phyloP scores from a whole-genome alignment of 768 basidiomycete species.

The Ramaria rubella region DNA sequence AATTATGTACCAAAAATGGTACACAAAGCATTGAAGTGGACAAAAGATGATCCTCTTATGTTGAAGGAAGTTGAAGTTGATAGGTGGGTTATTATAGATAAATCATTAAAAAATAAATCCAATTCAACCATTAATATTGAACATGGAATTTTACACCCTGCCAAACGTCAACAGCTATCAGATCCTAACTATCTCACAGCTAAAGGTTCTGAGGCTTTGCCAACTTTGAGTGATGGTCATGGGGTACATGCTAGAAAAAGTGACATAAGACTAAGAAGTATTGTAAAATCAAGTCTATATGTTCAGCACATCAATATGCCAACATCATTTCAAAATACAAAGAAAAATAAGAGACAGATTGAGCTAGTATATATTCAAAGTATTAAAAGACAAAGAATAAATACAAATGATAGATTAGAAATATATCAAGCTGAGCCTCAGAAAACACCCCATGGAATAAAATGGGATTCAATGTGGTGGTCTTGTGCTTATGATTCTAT shows the following conservation, averaged over 20 bases:
- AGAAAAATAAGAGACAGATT: background rate
- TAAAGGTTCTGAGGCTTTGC: background rate
- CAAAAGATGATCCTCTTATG: slow-evolving; percentile 14
- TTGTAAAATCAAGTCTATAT: no score
- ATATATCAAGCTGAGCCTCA: background rate
- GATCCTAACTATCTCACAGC: background rate
- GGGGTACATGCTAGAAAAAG: background rate
- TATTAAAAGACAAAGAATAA: background rate
- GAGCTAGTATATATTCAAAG: background rate
- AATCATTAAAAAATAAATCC: background rate
- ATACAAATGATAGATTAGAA: background rate
- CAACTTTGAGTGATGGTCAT: background rate
- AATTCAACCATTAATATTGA: background rate
- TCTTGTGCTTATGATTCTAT: background rate
- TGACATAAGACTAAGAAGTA: background rate
- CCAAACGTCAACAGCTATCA: background rate
- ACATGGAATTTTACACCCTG: background rate
- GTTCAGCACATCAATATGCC: no score
- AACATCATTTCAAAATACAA: background rate
- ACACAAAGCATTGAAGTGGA: slow-evolving; percentile 15
- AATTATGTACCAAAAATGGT: slow-evolving; percentile 17
- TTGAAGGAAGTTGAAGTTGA: background rate
- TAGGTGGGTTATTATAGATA: background rate
- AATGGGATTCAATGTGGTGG: background rate
- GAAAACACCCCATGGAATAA: background rate